Conservation (phyloP, 2,329 filamentous ascomycete species). For the Didymella exigua region DNA sequence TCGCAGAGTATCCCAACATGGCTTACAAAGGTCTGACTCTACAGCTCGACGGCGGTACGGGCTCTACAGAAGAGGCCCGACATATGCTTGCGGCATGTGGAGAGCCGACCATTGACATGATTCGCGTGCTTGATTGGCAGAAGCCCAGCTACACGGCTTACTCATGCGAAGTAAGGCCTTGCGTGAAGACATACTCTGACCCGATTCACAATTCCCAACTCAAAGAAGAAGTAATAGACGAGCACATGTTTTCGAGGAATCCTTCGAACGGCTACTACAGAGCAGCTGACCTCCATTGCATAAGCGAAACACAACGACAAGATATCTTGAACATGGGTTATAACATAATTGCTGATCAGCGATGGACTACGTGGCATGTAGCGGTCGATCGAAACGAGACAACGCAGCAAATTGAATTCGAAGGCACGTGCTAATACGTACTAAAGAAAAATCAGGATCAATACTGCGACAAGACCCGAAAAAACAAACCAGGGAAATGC, state of each 20-base stretch:
- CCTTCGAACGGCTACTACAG: background rate
- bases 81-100: background rate
- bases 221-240: background rate
- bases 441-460: background rate
- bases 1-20: background rate
- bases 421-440: background rate
- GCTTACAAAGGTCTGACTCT: background rate
- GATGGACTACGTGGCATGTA: background rate
- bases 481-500: background rate
- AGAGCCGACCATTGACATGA: constrained; percentile 5
- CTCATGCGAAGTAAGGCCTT: constrained; percentile 4
- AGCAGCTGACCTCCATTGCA: constrained; percentile 3
- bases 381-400: background rate
- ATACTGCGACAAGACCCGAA: background rate
- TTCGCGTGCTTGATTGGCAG: background rate
- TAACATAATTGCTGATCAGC: background rate
- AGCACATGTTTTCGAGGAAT: constrained; percentile 2
- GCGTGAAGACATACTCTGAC: constrained; percentile 1
- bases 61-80: background rate
- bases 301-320: background rate
- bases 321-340: background rate
- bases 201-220: background rate
- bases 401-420: background rate
- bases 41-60: background rate
- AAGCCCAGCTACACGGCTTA: constrained; percentile 2